phyloP scores from a whole-genome alignment of 306 rosid species.

The Gleditsia sinensis region DNA sequence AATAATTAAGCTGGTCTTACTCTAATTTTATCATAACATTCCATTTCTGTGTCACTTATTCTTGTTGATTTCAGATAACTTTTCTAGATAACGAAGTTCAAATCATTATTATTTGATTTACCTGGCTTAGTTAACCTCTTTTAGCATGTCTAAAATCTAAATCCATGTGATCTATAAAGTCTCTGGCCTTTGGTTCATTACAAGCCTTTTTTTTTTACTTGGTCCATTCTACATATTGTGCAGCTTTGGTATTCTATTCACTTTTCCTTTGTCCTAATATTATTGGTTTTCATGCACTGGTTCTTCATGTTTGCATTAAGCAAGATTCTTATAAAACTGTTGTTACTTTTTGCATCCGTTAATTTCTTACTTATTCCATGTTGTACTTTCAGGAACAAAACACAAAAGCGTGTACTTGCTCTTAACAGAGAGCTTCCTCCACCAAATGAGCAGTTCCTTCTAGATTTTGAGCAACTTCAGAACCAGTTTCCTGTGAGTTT shows the following conservation, averaged over 20 bases:
- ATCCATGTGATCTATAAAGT: not conserved
- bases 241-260: not conserved
- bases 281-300: not conserved
- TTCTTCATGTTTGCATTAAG: not conserved
- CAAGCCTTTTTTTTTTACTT: not conserved
- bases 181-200: not conserved
- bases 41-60: not conserved
- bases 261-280: not conserved
- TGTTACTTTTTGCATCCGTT: not conserved
- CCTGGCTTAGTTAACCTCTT: not conserved
- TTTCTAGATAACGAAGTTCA: not conserved
- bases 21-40: not conserved
- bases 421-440: constrained; percentile 91
- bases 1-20: not conserved
- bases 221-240: not conserved
- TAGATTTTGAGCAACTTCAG: constrained; percentile 89
- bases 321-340: not conserved
- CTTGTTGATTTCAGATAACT: not conserved
- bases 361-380: constrained; percentile 13
- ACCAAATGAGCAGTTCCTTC: constrained; percentile 88
- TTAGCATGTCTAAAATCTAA: not conserved
- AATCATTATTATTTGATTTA: not conserved
- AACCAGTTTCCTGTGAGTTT: constrained; percentile 86
- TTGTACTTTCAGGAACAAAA: constrained; percentile 73
- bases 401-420: constrained; percentile 91